Percentiles rank a stretch among this genome's conserved stretches.
phyloP scores from a whole-genome alignment of 2,329 filamentous ascomycete genomes.

The Phialemonium atrogriseum region DNA sequence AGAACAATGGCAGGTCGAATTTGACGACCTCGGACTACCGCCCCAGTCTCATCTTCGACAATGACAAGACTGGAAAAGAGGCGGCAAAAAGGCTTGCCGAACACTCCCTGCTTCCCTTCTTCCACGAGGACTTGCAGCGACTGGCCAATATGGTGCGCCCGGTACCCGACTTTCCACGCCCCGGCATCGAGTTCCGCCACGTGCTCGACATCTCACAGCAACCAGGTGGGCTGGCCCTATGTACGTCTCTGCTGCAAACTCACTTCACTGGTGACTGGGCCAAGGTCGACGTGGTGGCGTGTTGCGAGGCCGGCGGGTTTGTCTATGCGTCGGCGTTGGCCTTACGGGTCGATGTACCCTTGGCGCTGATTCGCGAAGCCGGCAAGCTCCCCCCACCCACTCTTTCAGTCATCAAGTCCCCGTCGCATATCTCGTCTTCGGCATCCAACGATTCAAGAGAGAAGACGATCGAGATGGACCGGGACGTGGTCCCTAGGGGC shows the following conservation, averaged over 20 bases:
- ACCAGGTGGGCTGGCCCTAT: conserved; percentile 39
- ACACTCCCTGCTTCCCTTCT: conserved; percentile 31
- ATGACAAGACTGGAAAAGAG: conserved; percentile 34
- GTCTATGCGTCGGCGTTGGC: conserved; percentile 46
- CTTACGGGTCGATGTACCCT: conserved; percentile 25
- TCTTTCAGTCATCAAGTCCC: conserved; percentile 34
- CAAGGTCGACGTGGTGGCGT: conserved; percentile 34
- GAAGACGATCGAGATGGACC: conserved; percentile 40
- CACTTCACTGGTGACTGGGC: conserved; percentile 39
- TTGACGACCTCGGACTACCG: conserved; percentile 18
- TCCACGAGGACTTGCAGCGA: conserved; percentile 34
- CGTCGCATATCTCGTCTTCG: conserved; percentile 47
- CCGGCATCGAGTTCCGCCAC: conserved; percentile 46
- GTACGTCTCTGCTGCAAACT: conserved; percentile 37
- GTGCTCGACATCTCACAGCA: conserved; percentile 47
- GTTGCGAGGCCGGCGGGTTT: conserved; percentile 50
- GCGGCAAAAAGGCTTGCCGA: conserved; percentile 31
- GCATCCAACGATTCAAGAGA: conserved; percentile 13
- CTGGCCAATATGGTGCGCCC: conserved; percentile 41
- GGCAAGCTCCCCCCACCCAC: conserved; percentile 52
- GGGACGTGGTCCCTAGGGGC: conserved; percentile 27
- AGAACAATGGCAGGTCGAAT: too few relatives aligned
- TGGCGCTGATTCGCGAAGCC: conserved; percentile 44
- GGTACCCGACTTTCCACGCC: conserved; percentile 41
- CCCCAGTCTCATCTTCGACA: conserved; percentile 42